phyloP scores from a whole-genome alignment of 1,139 yeast genomes.

The Maudiozyma humilis region DNA sequence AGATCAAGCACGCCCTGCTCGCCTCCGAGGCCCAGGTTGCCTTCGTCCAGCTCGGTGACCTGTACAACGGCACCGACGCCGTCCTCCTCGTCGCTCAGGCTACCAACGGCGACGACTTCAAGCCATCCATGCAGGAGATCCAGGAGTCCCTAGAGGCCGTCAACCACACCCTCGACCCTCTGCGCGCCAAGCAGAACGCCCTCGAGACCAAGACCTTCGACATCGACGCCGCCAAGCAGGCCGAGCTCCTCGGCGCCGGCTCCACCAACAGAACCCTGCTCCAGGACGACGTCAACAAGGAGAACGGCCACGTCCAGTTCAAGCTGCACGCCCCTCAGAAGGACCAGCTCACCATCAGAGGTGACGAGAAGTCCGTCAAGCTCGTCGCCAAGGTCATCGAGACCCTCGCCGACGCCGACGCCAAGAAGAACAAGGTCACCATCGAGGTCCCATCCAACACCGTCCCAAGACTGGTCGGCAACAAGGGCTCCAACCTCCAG shows the following conservation, averaged over 20 bases:
- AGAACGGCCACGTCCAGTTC: constrained; percentile 43
- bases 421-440: constrained; percentile 32
- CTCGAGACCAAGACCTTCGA: constrained; percentile 46
- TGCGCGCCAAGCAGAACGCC: constrained; percentile 52
- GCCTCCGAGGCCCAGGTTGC: constrained; percentile 46
- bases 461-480: constrained; percentile 80
- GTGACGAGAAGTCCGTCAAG: constrained; percentile 29
- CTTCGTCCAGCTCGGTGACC: constrained; percentile 47
- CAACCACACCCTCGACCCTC: constrained; percentile 42
- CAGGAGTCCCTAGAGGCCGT: constrained; percentile 41
- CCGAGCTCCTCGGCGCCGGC: constrained; percentile 37
- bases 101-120: constrained; percentile 44
- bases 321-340: constrained; percentile 26
- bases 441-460: constrained; percentile 58
- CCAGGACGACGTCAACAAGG: constrained; percentile 34
- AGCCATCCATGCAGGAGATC: constrained; percentile 44
- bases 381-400: constrained; percentile 22
- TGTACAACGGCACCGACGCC: constrained; percentile 33
- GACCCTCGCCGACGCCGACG: constrained; percentile 20
- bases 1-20: constrained; percentile 35
- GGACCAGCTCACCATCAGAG: constrained; percentile 28
- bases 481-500: constrained; percentile 69
- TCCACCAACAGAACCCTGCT: constrained; percentile 28
- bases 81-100: constrained; percentile 40
- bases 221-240: constrained; percentile 52